Base-by-base conservation (phyloP, 108 stramenopile genomes). In the Cyclotella atomus region DNA sequence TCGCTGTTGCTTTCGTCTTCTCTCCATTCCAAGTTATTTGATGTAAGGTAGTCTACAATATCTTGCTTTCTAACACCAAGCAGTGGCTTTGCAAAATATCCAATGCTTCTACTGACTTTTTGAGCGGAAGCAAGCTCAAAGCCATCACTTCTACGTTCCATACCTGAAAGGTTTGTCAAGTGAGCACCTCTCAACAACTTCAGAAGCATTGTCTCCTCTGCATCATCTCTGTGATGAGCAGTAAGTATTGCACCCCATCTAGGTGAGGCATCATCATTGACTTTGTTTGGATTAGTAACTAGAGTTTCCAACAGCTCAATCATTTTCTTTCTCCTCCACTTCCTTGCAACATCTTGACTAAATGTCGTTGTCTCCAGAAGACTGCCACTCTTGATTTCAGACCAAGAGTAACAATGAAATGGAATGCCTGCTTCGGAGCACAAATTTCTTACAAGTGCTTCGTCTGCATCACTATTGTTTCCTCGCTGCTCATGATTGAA, bases 151-250 rank as follows among this genome's bases (percentile, higher is more conserved):
- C 78, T 52, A 27, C 77, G 41, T 30, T 85, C 83, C 87, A 92
- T 92, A 24, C 91, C 91, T 2, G 65, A 64, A 29, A 90, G 68
- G 78, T 96, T 93, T 33, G 87, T 72, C 34, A 96, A 59, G 68
- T 96, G 92, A 8, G 86, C 84, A 17, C 95, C 95, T 15, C 95
- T 85, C 10, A 96, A 47, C 10, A 93, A 56, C 76, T 96, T 96
- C 28, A 96, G 70, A n/a, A 93, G 55, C 29, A 94, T 60, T 1
- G 91, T 90, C 80, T 96, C 92, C 25, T 81, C 85, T 10, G 88
- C 84, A 79, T 93, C 95, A 84, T 96, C 91, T 34, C 75, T 41
- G 66, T 96, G 95, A 74, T 96, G 95, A 9, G 91, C 95, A 9
- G 92, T 92, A 10, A 96, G 72, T 33, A 95, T 87, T 1, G 87